Percentiles rank a stretch among this genome's conserved stretches.
phyloP scores from a whole-genome alignment of 192 early-diverging fungal species.

The Coemansia sp. region DNA sequence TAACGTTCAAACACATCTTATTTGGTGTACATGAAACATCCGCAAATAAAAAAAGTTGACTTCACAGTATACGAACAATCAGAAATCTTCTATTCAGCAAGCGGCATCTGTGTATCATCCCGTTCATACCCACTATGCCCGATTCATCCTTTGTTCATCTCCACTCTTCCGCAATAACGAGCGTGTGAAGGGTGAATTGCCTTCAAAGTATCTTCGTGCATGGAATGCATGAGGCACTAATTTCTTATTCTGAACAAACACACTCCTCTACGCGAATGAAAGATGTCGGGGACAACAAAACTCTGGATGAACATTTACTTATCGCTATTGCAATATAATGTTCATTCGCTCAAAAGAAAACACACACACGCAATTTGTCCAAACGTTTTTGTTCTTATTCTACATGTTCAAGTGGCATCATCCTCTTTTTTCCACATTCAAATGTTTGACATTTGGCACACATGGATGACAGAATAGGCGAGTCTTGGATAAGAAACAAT shows the following conservation, averaged over 20 bases:
- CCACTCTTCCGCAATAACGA: neutral
- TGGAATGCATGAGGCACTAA: neutral
- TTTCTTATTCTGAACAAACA: neutral
- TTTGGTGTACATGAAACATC: neutral
- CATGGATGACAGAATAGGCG: neutral
- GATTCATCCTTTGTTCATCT: neutral
- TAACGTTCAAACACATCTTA: neutral
- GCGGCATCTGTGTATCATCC: neutral
- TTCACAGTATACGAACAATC: slow-evolving; percentile 5
- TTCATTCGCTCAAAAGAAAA: no score
- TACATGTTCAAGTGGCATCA: slow-evolving; percentile 1
- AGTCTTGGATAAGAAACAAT: neutral
- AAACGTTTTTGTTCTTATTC: slow-evolving; percentile 3
- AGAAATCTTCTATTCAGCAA: neutral
- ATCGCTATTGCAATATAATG: neutral
- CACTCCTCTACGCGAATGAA: neutral
- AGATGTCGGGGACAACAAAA: neutral
- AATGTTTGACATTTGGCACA: neutral
- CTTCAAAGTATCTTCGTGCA: slow-evolving; percentile 7
- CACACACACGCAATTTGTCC: neutral
- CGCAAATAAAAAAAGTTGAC: neutral
- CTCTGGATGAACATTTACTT: neutral
- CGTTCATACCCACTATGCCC: slow-evolving; percentile 1
- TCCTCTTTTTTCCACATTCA: neutral
- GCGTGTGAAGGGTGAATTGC: slow-evolving; percentile 11